A percentile compares a stretch with the other conserved stretches of the same genome.
Conservation (phyloP, 768 basidiomycete species). For the Fibroporia radiculosa region DNA sequence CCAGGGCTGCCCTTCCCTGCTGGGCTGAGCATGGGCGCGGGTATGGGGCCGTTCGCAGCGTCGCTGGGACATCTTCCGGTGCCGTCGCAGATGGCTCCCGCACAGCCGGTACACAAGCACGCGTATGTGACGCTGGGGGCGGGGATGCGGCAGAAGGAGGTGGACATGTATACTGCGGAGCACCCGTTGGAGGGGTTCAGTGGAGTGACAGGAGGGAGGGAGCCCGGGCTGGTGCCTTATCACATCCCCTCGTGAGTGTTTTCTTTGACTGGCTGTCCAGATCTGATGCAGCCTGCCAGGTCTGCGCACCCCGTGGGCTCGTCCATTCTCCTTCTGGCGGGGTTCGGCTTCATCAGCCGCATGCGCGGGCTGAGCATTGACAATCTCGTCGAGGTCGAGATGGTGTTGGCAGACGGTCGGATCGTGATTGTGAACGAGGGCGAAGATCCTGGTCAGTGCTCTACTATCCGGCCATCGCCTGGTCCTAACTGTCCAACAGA, state of each 20-base stretch:
- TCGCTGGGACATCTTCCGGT: conserved; percentile 16
- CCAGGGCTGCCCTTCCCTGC: neutral
- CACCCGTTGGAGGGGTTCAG: conserved; percentile 50
- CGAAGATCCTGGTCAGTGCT: conserved; percentile 53
- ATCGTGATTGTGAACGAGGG: conserved; percentile 71
- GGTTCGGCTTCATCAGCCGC: conserved; percentile 84
- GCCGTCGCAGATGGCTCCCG: conserved; percentile 23
- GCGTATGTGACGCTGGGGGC: conserved; percentile 85
- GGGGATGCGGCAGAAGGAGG: conserved; percentile 76
- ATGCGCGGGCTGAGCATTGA: conserved; percentile 84
- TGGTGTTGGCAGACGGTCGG: conserved; percentile 86
- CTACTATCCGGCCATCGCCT: neutral
- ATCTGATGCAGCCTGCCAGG: conserved; percentile 25
- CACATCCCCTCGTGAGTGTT: conserved; percentile 67
- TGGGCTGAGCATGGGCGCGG: neutral
- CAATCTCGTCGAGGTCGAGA: conserved; percentile 85
- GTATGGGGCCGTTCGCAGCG: conserved; percentile 11
- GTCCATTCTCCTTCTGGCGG: conserved; percentile 75
- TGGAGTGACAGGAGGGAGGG: conserved; percentile 36
- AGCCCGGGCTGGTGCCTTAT: conserved; percentile 57
- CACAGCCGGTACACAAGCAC: conserved; percentile 56
- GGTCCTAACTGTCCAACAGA: conserved; percentile 34
- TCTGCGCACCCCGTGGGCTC: conserved; percentile 77
- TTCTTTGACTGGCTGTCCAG: neutral
- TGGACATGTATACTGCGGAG: conserved; percentile 68